Evolutionary conservation across 108 stramenopile species (phyloP), one percentile per base, ranked within the genome.

Genomic region (Stephanodiscus triporus): DNA sequence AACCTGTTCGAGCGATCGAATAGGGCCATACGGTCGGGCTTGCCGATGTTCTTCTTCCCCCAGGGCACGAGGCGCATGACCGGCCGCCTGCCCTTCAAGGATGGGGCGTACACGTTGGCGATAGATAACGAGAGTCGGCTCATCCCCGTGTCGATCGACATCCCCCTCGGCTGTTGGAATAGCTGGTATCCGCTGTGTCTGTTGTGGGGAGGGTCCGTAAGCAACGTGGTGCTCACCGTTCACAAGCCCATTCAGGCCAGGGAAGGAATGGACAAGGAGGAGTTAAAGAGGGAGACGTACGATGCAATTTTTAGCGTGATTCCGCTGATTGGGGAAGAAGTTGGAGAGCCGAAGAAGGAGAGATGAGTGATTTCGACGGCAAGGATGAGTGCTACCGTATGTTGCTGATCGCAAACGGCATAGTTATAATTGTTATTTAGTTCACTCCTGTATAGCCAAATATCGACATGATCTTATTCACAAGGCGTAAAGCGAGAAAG

Each of bases 1-100:
- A 85, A 88, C 69, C 66, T 94, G 59, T 94, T 86, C 60, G 68
- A 84, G 20, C 80, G 89, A 75, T 89, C 87, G 38, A 86, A 88
- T 49, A 79, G 55, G 5, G 86, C 93, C 22, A 65, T 93, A 9
- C 88, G 89, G 74, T 65, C 75, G 14, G 90, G 93, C 7, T 63
- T 87, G 55, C 88, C 93, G 40, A 89, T 94, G 88, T 87, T 94
- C 55, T 86, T 94, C 65, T 94, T 91, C 72, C 93, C 93, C 10
- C 93, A 94, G 68, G 93, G 93, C 42, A 94, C 93, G 55, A 79
- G 93, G 27, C 76, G 89, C 11, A 87, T 91, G 86, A 83, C 70
- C 26, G 84, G 84, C 48, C 87, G 88, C 55, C 63, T 90, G 22
- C 89, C 90, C 17, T 94, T 94, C 74, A 91, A 91, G 66, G 90